Conservation (phyloP, 257 asterid genomes). For the Nicotiana sylvestris region DNA sequence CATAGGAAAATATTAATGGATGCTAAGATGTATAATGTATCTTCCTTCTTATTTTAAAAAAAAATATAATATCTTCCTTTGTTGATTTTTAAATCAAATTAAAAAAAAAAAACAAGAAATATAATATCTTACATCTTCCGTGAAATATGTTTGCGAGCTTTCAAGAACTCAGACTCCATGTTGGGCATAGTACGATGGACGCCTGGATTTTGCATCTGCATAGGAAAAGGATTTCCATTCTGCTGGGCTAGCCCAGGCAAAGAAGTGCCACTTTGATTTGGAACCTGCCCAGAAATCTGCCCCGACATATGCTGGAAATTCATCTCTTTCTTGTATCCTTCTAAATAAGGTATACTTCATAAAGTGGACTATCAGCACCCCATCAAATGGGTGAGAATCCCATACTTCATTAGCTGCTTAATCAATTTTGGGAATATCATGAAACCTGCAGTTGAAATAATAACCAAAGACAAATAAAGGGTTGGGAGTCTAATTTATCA, state of each 20-base stretch:
- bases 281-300: constrained; percentile 59
- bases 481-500: background rate
- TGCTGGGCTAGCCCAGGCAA: constrained; percentile 56
- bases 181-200: constrained; percentile 35
- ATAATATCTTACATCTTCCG: constrained; percentile 54
- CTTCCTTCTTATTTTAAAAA: background rate
- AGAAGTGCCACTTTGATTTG: constrained; percentile 49
- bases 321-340: constrained; percentile 33
- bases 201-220: constrained; percentile 66
- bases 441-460: constrained; percentile 4
- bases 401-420: background rate
- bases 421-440: background rate
- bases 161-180: constrained; percentile 48
- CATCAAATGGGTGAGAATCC: background rate
- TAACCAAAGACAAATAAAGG: background rate
- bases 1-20: background rate
- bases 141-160: constrained; percentile 50
- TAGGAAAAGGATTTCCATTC: constrained; percentile 52
- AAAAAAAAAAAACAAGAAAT: background rate
- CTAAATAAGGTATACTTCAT: constrained; percentile 5
- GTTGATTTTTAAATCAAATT: background rate
- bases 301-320: constrained; percentile 63
- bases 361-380: constrained; percentile 6
- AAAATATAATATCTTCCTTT: background rate
- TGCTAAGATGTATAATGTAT: background rate